Evolutionary conservation across 768 basidiomycete species (phyloP), one percentile per base, ranked within the genome.

Genomic region (Kwoniella dejecticola): DNA sequence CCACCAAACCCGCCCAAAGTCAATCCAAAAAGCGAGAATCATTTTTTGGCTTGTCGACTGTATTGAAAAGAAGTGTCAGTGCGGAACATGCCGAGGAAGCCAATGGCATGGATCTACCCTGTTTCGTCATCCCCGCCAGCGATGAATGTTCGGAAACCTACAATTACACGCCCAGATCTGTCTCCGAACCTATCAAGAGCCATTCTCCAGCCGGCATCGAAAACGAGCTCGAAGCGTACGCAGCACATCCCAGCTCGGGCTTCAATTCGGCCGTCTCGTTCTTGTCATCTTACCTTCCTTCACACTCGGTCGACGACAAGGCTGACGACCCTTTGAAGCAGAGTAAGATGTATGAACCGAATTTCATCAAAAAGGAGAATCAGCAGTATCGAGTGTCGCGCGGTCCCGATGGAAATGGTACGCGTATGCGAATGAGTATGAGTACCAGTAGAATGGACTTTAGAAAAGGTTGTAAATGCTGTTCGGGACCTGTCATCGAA

Each of bases 31-130:
- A 62, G 19, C 40, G 63, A 19, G 67, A 69, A 29, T 64, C 67
- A 12, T 69, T 69, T 56, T 71, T 71, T 53, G 69, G 69, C 1
- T 40, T 68, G 11, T 71, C 69, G 1, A 63, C 56, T 8, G 46
- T 57, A 1, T 47, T 57, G 7, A 49, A 36, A 23, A n/a, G 40
- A 29, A 46, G 47, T 11, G 31, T 31, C 3, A 45, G 52, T 19
- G 53, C 50, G 23, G 57, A 54, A 2, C 42, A 29, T 10, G 49
- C 47, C 12, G 58, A 58, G 26, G 19, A 23, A 29, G 52, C 47
- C 12, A 52, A 38, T 29, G 67, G 67, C 1, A 52, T 68, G 12
- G 67, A 68, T 56, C 48, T 68, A 26, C 67, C 67, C 0, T 60
- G 63, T n/a, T 62, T 68, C 42, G 47, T 55, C 31, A 15, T 68